Base-by-base conservation (phyloP, 2,329 filamentous ascomycete species). In the Huntiella decipiens region DNA sequence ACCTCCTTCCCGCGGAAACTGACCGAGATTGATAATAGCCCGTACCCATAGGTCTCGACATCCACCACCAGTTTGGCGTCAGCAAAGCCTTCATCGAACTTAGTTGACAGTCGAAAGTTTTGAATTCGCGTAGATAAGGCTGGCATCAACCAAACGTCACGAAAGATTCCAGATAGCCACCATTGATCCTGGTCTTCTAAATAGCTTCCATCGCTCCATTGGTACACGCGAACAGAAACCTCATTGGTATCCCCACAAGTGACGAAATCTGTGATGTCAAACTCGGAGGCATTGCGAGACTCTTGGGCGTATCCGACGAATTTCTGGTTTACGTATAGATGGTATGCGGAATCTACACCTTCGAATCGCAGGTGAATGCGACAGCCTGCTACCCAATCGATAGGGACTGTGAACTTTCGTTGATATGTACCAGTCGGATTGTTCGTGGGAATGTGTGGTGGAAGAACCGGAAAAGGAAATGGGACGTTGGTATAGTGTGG, bases 111-210 rank as follows among this genome's bases (percentile, higher is more conserved):
- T 43, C 67, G 66, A 19, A 78, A 64, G 52, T 80, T 71, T 38
- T 77, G 60, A 33, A 75, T 66, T 41, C 67, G 60, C 28, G 60
- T 55, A n/a, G 62, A 57, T 0, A 74, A 70, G 47, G 82, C 81
- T 0, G 70, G 70, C 22, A 80, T 62, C 7, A 84, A 60, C 49
- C 70, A 73, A 0, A 84, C 78, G 50, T 83, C 77, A 36, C 79
- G 66, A 53, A 83, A 83, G 50, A 82, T 83, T 16, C 71, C 67
- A 44, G 67, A 73, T 4, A 80, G 58, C 71, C 75, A 77, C 76
- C 78, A 82, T 57, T 81, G 74, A 54, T 82, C 76, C 51, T 71
- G 77, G 50, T 82, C 78, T 54, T 84, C 79, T 32, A 83, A 72
- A 51, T 83, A 83, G 15, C 71, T 77, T 2, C 78, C 80, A 54